Conservation (phyloP, 2,329 filamentous ascomycete genomes). For the Paraconiothyrium sp. region DNA sequence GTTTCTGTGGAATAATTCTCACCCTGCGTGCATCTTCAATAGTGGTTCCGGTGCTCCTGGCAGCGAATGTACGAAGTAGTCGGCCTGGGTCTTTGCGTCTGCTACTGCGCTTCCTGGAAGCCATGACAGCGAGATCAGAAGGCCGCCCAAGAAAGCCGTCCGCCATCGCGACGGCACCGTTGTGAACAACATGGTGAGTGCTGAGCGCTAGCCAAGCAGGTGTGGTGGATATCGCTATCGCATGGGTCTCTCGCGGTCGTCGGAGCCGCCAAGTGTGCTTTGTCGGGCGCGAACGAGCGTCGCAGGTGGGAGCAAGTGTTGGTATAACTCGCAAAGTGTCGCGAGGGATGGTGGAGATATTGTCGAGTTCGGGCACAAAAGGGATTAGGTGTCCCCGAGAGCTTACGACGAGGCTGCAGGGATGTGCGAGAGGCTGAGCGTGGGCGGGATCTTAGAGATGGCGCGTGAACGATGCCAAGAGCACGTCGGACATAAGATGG, state of each 20-base stretch:
- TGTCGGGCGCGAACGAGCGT: neutral
- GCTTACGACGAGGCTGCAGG: slow-evolving; percentile 37
- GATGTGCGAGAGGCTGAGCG: slow-evolving; percentile 19
- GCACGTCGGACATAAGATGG: slow-evolving; percentile 1
- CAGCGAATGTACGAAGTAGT: slow-evolving; percentile 88
- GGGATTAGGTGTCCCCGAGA: slow-evolving; percentile 38
- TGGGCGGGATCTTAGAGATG: slow-evolving; percentile 6
- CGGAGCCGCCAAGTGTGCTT: neutral
- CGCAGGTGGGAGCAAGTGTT: neutral
- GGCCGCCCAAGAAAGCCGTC: slow-evolving; percentile 42
- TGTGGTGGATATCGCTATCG: slow-evolving; percentile 43
- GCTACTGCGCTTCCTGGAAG: slow-evolving; percentile 51
- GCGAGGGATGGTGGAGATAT: slow-evolving; percentile 9
- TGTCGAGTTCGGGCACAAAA: slow-evolving; percentile 23
- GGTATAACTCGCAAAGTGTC: slow-evolving; percentile 9
- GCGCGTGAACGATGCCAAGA: slow-evolving; percentile 12
- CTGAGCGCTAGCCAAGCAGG: slow-evolving; percentile 21
- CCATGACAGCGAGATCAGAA: slow-evolving; percentile 45
- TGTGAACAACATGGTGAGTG: slow-evolving; percentile 37
- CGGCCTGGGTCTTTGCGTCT: slow-evolving; percentile 69
- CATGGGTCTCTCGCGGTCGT: slow-evolving; percentile 34
- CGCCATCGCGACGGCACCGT: slow-evolving; percentile 42
- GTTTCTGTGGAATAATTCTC: slow-evolving; percentile 53
- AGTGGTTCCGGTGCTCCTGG: slow-evolving; percentile 84
- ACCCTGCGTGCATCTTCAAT: slow-evolving; percentile 99